Evolutionary conservation across 2,329 filamentous ascomycete species (phyloP).

Genomic region (Claviceps pusilla): DNA sequence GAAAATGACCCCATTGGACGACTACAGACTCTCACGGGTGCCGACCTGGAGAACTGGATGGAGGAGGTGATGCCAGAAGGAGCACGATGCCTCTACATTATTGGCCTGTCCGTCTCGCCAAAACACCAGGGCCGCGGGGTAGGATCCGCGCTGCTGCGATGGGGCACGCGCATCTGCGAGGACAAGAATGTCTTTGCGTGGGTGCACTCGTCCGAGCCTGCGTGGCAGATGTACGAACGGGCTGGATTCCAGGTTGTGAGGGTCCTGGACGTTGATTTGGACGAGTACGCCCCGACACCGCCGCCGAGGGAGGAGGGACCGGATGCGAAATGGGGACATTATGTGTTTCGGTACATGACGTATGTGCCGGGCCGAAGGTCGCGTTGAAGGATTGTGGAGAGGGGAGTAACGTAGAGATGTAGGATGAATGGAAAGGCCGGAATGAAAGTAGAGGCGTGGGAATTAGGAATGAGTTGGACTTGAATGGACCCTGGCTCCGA

Average conservation of each 20-base stretch:
- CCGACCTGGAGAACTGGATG: conserved; percentile 18
- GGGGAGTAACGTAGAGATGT: background rate
- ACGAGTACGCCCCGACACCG: conserved; percentile 15
- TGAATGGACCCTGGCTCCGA: too few species aligned
- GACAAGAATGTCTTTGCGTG: conserved; percentile 15
- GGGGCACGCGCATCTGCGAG: conserved; percentile 18
- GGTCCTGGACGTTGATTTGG: conserved; percentile 16
- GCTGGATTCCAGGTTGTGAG: conserved; percentile 16
- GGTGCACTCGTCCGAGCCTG: conserved; percentile 21
- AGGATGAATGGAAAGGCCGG: background rate
- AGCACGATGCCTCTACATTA: conserved; percentile 18
- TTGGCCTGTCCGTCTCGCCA: conserved; percentile 18
- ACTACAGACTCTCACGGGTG: conserved; percentile 16
- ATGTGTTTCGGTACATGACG: conserved; percentile 21
- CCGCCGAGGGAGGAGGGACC: conserved; percentile 11
- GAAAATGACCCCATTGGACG: conserved; percentile 13
- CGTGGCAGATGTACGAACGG: conserved; percentile 16
- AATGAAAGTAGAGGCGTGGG: too few species aligned
- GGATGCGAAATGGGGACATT: conserved; percentile 16
- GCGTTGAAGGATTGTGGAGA: too few species aligned
- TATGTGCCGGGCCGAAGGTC: background rate
- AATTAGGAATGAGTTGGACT: too few species aligned
- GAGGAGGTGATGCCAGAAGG: conserved; percentile 18
- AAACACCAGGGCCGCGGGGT: conserved; percentile 16
- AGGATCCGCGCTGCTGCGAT: conserved; percentile 17